These are phyloP conservation scores for Sabuloglossum arenarium DNA, from an alignment of 495 filamentous ascomycete species.

Conservation along the genomic window DNA sequence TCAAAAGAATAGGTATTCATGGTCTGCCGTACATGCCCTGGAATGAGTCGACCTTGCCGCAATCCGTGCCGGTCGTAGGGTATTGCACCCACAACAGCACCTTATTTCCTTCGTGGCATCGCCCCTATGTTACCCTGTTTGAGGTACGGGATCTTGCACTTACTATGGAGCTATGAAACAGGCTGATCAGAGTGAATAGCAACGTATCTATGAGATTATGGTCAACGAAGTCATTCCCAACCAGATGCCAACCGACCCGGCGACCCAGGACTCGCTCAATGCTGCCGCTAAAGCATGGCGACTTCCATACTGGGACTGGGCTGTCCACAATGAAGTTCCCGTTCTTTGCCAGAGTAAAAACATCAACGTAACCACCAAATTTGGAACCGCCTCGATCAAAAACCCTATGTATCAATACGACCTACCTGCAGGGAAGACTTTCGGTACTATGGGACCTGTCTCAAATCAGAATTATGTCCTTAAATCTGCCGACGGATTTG, in stretches of 20 bases:
- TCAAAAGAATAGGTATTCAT: constrained; percentile 32
- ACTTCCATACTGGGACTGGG: constrained; percentile 55
- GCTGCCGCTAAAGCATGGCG: constrained; percentile 32
- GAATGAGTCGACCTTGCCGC: constrained; percentile 16
- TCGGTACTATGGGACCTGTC: too few species aligned
- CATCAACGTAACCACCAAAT: constrained; percentile 29
- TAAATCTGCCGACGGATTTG: too few species aligned
- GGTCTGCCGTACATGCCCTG: constrained; percentile 36
- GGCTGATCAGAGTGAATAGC: too few species aligned
- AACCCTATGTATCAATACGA: constrained; percentile 5
- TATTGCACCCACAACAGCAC: constrained; percentile 47
- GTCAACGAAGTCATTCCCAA: too few species aligned
- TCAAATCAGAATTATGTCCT: too few species aligned
- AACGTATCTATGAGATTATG: too few species aligned
- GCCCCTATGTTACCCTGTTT: constrained; percentile 44
- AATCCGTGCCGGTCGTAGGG: constrained; percentile 27
- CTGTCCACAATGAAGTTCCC: constrained; percentile 23
- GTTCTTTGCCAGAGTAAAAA: constrained; percentile 28
- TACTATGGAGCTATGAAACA: too few species aligned
- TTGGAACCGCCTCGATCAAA: constrained; percentile 18
- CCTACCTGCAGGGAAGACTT: too few species aligned
- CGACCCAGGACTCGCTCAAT: not conserved
- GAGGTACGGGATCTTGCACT: constrained; percentile 27
- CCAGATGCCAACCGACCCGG: too few species aligned
- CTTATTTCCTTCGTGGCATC: constrained; percentile 51